Base-by-base conservation (phyloP, 169 alveolate species). In the Theileria sp. region DNA sequence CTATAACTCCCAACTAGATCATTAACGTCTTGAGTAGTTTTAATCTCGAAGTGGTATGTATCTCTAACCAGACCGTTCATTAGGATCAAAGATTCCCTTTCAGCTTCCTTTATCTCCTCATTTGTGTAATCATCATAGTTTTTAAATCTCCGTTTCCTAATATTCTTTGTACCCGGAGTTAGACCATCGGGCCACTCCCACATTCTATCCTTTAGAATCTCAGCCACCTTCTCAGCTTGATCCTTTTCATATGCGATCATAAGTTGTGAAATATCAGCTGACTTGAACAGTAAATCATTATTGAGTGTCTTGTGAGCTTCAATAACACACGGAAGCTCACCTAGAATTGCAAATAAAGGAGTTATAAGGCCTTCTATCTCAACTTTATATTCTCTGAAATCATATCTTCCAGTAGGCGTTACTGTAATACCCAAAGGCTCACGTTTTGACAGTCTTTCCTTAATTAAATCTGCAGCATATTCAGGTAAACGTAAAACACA, bases 181-280 rank as follows among this genome's bases (percentile, higher is more conserved):
- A 93, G 70, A 49, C 96, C 96, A 10, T 87, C 92, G 25, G 92
- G 93, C 96, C 96, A 93, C 81, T 93, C 96, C 96, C 96, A 93
- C 77, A 88, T 78, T 51, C 87, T 75, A 25, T 79, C 67, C 34
- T 87, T 78, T 74, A 93, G 51, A 44, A 23, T 56, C 44, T 85
- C 86, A n/a, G 81, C 51, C 26, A 87, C 86, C n/a, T 75, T 73
- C 34, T 71, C 85, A 38, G 89, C 87, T 61, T 78, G 81, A n/a
- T 78, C 64, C 67, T 85, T 75, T 21, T 88, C 93, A 54, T 64
- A 88, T 30, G 86, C 95, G 83, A 84, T 44, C 85, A 92, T 71
- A 84, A 92, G 70, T 60, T 92, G 95, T 36, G 92, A 88, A 10
- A 92, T 81, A 36, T 92, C 87, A 36, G 93, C 94, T 34, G 96